Base-by-base conservation (phyloP, 352 stramenopile genomes). In the Bremia lactucae region DNA sequence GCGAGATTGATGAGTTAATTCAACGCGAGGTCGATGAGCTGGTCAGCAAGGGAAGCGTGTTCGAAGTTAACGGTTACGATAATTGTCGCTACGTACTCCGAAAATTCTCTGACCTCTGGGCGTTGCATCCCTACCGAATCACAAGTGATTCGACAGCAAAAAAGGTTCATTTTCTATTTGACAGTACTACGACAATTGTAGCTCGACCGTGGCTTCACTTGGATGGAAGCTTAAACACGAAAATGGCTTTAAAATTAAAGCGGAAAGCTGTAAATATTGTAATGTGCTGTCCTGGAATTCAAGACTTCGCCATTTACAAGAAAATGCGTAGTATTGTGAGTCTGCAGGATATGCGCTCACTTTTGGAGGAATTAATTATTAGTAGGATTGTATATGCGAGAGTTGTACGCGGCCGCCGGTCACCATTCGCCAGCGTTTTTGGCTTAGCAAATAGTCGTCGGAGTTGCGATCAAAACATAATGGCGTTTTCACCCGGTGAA, bases 201-300 rank as follows among this genome's bases (percentile, higher is more conserved):
- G 64, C 74, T 38, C 64, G 67, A 0, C 77, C 80, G 11, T 92
- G 80, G 80, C 51, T 83, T 37, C 68, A 85, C 36, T 58, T 92
- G 21, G 72, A 92, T 48, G 80, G 80, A 6, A 73, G 49, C 10
- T 24, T 62, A 2, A 92, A 92, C 51, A 58, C 52, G 0, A 67
- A 60, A 8, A 59, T 79, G 2, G 46, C 65, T 19, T 42, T 88
- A 14, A 52, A 63, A 35, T 45, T 92, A 16, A 92, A 92, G 51
- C 68, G 72, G 18, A 79, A 85, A 50, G 58, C 88, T 8, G 70
- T 86, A 13, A 92, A 87, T 46, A 84, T 88, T 22, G 58, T 89
- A 13, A 79, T 87, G 63, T 83, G 65, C 31, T 69, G 42, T 0
- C 80, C 80, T 18, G 80, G 80, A 0, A 83, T 92, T 42, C 52